Evolutionary conservation across 2,329 filamentous ascomycete species (phyloP), one percentile per base, ranked within the genome.

Genomic region (Thielaviopsis ethacetica): DNA sequence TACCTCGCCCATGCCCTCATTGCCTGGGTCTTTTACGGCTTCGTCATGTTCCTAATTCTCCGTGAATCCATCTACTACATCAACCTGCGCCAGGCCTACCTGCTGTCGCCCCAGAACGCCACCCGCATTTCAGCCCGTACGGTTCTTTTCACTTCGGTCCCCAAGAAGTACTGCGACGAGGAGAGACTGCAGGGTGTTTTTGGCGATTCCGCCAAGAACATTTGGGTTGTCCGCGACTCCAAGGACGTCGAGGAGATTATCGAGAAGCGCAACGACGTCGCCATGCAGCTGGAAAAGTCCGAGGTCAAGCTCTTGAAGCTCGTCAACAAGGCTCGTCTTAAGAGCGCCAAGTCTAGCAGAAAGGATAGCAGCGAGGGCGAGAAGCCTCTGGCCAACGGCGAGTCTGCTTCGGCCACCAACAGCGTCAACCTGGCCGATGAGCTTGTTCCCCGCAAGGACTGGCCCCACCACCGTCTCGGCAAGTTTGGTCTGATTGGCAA

Each of bases 21-120:
- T 57, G 83, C 84, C 1, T 95, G 88, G 82, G 70, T 91, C 55
- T 97, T 88, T 72, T 90, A 86, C 70, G 81, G 81, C 53, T 97
- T 97, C 68, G 78, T 97, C 63, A 85, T 97, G 70, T 93, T 88
- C 71, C 84, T 88, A 67, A 82, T 97, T 63, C 86, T 90, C 59
- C 81, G 91, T 60, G 91, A 97, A 71, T 84, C 82, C 68, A 86
- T 97, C 65, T 95, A 85, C 77, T 95, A 88, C 71, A 86, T 96
- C 74, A 95, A 94, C 67, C 73, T 97, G 56, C 86, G 91, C 63
- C 91, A 97, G 72, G 91, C 91, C 0, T 96, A 94, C 72, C 81
- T 94, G 49, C 80, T 94, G 59, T 91, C 89, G 12, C 89, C 90
- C 12, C 76, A 87, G 54, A 94, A 94, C 68, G 80, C 89, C 57